phyloP scores from a whole-genome alignment of 2,329 filamentous ascomycete genomes.

The Venturia asperata region DNA sequence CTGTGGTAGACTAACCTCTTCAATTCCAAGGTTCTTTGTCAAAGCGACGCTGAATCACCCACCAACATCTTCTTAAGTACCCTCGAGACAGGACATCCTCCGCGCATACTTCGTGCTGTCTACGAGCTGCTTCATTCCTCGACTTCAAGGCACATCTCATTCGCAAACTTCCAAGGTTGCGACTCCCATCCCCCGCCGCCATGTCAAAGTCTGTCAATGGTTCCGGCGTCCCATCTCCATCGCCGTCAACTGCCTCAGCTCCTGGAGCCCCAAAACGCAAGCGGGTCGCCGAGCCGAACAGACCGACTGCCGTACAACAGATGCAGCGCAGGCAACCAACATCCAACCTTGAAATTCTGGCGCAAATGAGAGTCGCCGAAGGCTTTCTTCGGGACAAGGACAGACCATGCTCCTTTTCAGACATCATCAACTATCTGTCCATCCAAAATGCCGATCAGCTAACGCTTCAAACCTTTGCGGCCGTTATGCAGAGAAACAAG shows the following conservation, averaged over 20 bases:
- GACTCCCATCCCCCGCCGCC: background rate
- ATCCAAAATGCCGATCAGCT: constrained; percentile 54
- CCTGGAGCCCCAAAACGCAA: constrained; percentile 21
- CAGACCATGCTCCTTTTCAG: constrained; percentile 60
- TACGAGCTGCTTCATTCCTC: background rate
- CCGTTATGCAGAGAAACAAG: constrained; percentile 61
- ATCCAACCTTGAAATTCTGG: constrained; percentile 48
- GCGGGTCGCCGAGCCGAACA: background rate
- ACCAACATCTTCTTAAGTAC: background rate
- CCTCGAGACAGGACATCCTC: background rate
- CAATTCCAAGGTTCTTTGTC: background rate
- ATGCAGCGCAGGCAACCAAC: background rate
- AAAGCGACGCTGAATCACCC: background rate
- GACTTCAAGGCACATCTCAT: background rate
- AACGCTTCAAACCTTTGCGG: constrained; percentile 36
- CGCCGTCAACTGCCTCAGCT: constrained; percentile 32
- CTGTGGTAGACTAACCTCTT: background rate
- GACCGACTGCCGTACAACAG: constrained; percentile 10
- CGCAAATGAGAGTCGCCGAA: constrained; percentile 80
- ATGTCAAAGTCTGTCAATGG: background rate
- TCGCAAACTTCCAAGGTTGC: background rate
- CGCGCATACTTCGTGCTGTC: background rate
- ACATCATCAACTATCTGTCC: constrained; percentile 75
- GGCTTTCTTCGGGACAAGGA: constrained; percentile 70
- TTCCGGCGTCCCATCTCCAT: constrained; percentile 15